A percentile compares a stretch with the other conserved stretches of the same genome.
These are phyloP conservation scores for Apiospora pterosperma DNA, from an alignment of 2,329 filamentous ascomycete species.

Conservation along the genomic window DNA sequence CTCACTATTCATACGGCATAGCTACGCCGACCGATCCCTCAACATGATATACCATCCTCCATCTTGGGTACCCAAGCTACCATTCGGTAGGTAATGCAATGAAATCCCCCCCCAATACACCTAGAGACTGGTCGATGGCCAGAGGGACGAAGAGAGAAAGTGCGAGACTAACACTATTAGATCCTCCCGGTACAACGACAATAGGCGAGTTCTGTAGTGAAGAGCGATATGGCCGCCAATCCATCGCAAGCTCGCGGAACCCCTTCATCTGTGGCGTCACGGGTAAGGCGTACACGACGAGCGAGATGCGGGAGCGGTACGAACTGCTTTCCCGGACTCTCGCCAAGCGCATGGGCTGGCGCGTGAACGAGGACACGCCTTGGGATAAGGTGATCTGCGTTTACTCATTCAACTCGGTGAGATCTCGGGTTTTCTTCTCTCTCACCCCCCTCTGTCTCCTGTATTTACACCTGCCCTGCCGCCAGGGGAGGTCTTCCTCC, in stretches of 20 bases:
- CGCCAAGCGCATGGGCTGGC: slow-evolving; percentile 65
- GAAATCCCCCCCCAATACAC: neutral
- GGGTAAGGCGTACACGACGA: slow-evolving; percentile 58
- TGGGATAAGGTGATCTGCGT: slow-evolving; percentile 75
- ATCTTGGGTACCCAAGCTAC: slow-evolving; percentile 12
- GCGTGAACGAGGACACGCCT: slow-evolving; percentile 65
- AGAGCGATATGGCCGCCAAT: slow-evolving; percentile 61
- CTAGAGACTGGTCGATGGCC: too few species aligned
- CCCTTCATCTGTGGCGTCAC: slow-evolving; percentile 72
- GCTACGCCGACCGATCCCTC: neutral
- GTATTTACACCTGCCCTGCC: too few species aligned
- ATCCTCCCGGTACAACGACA: slow-evolving; percentile 60
- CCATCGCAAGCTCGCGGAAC: slow-evolving; percentile 55
- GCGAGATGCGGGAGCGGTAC: slow-evolving; percentile 62
- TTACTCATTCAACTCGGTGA: slow-evolving; percentile 66
- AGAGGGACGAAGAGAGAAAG: neutral
- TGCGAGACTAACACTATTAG: slow-evolving; percentile 11
- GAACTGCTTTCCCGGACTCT: slow-evolving; percentile 62
- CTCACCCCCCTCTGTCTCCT: too few species aligned
- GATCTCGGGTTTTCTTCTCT: neutral
- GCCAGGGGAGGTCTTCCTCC: neutral
- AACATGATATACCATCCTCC: slow-evolving; percentile 13
- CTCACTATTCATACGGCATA: neutral
- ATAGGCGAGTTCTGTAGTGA: slow-evolving; percentile 69
- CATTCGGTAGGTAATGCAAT: slow-evolving; percentile 9